These are phyloP conservation scores for Zoysia pacifica DNA, from an alignment of 176 grass and related monocot species.

Conservation along the genomic window DNA sequence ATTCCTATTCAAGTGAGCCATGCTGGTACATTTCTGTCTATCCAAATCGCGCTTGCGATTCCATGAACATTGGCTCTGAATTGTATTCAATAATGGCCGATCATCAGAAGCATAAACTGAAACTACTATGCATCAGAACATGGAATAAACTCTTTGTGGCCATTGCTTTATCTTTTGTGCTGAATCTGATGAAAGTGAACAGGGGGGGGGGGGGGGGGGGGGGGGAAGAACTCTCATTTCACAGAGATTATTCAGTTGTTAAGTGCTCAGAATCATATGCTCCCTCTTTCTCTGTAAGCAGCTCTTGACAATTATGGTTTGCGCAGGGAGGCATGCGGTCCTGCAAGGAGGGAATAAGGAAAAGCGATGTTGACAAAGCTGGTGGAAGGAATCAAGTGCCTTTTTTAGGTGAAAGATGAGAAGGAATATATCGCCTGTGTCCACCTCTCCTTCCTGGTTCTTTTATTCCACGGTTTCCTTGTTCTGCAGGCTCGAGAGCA, in stretches of 20 bases:
- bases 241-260: conserved; percentile 52
- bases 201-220: not conserved
- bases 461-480: conserved; percentile 31
- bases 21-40: conserved; percentile 37
- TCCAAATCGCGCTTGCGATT: not conserved
- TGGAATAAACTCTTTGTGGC: conserved; percentile 49
- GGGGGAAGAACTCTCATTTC: conserved; percentile 12
- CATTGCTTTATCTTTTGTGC: conserved; percentile 52
- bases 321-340: conserved; percentile 41
- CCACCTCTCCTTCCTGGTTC: conserved; percentile 28
- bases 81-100: conserved; percentile 40
- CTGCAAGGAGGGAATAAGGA: conserved; percentile 42
- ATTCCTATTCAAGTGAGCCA: conserved; percentile 38
- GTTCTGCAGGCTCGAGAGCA: not conserved
- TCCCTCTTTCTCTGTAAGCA: conserved; percentile 13
- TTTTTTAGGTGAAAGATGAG: conserved; percentile 39
- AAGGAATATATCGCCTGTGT: conserved; percentile 54
- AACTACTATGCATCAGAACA: conserved; percentile 41
- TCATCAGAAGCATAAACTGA: conserved; percentile 41
- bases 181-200: conserved; percentile 41
- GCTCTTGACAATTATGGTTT: conserved; percentile 50
- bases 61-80: conserved; percentile 33
- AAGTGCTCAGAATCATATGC: conserved; percentile 57
- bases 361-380: conserved; percentile 60
- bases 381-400: conserved; percentile 35